Percentiles rank a stretch among this genome's conserved stretches.
These are phyloP conservation scores for Clonostachys byssicola DNA, from an alignment of 2,329 filamentous ascomycete species.

Conservation along the genomic window DNA sequence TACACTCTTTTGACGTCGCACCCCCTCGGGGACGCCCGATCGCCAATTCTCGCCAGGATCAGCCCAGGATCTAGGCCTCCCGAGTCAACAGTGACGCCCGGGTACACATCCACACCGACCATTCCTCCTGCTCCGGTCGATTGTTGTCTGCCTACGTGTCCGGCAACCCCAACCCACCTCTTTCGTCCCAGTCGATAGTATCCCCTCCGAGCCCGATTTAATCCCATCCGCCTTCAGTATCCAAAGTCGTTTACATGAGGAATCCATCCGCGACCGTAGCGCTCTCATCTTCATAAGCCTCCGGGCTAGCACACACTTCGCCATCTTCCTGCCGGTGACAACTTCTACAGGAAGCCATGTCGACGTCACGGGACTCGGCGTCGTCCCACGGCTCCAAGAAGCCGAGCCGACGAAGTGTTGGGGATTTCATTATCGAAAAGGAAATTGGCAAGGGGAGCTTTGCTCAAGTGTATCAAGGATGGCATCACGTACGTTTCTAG, in stretches of 20 bases:
- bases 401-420: constrained; percentile 41
- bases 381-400: constrained; percentile 27
- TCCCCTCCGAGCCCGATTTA: neutral
- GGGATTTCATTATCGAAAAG: constrained; percentile 76
- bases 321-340: constrained; percentile 24
- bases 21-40: too few species aligned
- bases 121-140: too few species aligned
- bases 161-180: neutral
- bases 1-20: too few species aligned
- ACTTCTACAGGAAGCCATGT: constrained; percentile 29
- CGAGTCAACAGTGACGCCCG: too few species aligned
- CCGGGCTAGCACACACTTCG: constrained; percentile 22
- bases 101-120: too few species aligned
- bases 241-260: constrained; percentile 33
- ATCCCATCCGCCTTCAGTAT: too few species aligned
- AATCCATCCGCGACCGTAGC: constrained; percentile 22
- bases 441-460: constrained; percentile 98
- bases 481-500: constrained; percentile 61
- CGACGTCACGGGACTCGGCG: constrained; percentile 26
- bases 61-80: too few species aligned
- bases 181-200: constrained; percentile 3
- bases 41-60: too few species aligned
- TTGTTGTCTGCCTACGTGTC: too few species aligned
- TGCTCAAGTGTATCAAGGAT: constrained; percentile 87
- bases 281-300: constrained; percentile 28